Percentiles rank a stretch among this genome's conserved stretches.
phyloP scores from a whole-genome alignment of 495 filamentous ascomycete genomes.

The Pseudomonodictys pantanalensis region DNA sequence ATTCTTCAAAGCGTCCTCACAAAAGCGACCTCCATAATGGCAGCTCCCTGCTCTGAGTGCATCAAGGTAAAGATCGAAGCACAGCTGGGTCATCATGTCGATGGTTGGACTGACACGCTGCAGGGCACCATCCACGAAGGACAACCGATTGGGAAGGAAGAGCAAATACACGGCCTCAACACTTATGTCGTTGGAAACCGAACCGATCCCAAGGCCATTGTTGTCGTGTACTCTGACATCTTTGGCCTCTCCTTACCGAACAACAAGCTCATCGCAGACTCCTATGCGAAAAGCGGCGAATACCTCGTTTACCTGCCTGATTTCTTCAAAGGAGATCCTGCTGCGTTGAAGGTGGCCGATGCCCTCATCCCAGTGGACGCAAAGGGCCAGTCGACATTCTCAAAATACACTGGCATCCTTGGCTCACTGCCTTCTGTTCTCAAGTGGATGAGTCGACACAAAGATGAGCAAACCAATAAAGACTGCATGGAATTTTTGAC shows the following conservation, averaged over 20 bases:
- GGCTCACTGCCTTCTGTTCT: constrained; percentile 33
- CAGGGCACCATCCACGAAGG: constrained; percentile 45
- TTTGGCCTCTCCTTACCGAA: constrained; percentile 46
- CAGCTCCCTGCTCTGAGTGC: no score
- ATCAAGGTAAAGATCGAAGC: no score
- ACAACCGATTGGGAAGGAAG: constrained; percentile 41
- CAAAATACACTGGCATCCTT: constrained; percentile 42
- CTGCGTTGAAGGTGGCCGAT: constrained; percentile 41
- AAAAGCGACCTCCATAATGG: no score
- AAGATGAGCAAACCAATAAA: constrained; percentile 36
- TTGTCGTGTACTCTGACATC: constrained; percentile 46
- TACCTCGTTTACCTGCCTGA: constrained; percentile 46
- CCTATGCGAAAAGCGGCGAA: constrained; percentile 46
- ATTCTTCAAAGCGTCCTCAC: no score
- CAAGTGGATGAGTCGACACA: constrained; percentile 44
- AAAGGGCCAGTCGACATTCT: constrained; percentile 42
- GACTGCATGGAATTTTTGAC: constrained; percentile 40
- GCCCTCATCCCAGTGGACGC: constrained; percentile 44
- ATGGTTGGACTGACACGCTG: no score
- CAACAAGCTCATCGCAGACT: constrained; percentile 47
- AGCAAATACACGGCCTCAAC: constrained; percentile 44
- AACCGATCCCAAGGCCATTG: constrained; percentile 39
- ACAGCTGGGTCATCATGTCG: no score
- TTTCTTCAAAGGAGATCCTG: constrained; percentile 45
- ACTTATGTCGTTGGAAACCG: constrained; percentile 45